These are phyloP conservation scores for Clonostachys solani DNA, from an alignment of 2,329 filamentous ascomycete genomes.

Conservation along the genomic window DNA sequence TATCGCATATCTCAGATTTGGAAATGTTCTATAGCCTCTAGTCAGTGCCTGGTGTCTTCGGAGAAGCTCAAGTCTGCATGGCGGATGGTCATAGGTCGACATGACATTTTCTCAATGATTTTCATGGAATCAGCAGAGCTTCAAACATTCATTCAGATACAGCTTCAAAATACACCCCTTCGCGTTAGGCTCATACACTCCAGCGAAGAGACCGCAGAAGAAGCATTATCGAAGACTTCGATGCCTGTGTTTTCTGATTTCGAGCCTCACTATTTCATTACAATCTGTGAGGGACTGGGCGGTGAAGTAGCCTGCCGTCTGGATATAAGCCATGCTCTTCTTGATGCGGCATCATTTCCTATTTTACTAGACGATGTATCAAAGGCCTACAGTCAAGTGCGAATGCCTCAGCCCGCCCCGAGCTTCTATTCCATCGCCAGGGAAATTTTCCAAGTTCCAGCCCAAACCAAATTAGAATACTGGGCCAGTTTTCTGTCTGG, in stretches of 20 bases:
- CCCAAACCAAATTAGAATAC: not conserved
- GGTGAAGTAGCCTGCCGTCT: not conserved
- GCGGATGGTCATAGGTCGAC: not conserved
- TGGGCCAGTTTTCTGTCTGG: not conserved
- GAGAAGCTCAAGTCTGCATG: not conserved
- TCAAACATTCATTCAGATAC: not conserved
- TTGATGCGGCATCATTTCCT: conserved; percentile 1
- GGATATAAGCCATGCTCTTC: conserved; percentile 3
- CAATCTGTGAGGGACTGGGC: not conserved
- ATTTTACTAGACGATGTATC: not conserved
- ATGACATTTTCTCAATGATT: not conserved
- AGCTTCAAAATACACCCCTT: not conserved
- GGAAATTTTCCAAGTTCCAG: not conserved
- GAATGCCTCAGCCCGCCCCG: not conserved
- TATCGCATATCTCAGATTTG: not conserved
- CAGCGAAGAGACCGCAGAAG: not conserved
- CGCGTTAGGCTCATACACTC: not conserved
- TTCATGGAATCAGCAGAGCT: not conserved
- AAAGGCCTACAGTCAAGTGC: not conserved
- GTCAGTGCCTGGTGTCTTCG: not conserved
- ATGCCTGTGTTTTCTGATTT: not conserved
- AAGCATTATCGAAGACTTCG: not conserved
- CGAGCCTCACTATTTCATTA: not conserved
- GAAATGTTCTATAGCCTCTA: not conserved
- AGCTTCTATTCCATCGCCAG: not conserved